These are phyloP conservation scores for Lentinula sp. DNA, from an alignment of 768 basidiomycete genomes.

Conservation along the genomic window DNA sequence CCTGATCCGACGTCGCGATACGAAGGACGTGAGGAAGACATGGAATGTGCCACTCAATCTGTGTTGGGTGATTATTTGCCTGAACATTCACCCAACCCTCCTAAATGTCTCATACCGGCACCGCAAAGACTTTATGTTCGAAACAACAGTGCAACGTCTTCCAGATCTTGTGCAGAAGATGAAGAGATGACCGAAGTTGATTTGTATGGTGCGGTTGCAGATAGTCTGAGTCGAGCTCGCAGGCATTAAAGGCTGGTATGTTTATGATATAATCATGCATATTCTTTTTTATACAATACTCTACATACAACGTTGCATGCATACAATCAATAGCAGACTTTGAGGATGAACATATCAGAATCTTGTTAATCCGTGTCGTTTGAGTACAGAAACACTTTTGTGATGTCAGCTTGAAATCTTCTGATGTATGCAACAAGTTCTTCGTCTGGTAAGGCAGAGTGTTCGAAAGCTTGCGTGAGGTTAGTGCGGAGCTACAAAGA, in stretches of 20 bases:
- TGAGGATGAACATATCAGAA: too few relatives aligned
- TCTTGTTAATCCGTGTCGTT: background rate
- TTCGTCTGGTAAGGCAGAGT: constrained; percentile 68
- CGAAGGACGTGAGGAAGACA: background rate
- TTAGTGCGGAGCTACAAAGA: constrained; percentile 61
- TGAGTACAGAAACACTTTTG: constrained; percentile 39
- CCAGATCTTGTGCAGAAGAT: background rate
- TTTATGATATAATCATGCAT: too few relatives aligned
- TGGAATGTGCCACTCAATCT: constrained; percentile 1
- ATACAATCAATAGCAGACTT: too few relatives aligned
- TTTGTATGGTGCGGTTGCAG: constrained; percentile 5
- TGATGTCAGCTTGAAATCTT: constrained; percentile 66
- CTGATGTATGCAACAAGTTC: constrained; percentile 63
- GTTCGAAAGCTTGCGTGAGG: constrained; percentile 63
- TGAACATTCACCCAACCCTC: background rate
- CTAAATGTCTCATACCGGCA: background rate
- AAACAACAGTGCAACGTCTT: background rate
- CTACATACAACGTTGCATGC: too few relatives aligned
- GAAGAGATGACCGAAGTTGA: background rate
- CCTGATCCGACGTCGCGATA: background rate
- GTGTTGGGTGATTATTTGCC: constrained; percentile 5
- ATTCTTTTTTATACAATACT: too few relatives aligned
- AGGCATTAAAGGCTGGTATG: background rate
- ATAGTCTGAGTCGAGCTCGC: background rate
- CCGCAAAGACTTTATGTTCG: constrained; percentile 4